Evolutionary conservation across 495 filamentous ascomycete species (phyloP).

Genomic region (Neurospora sp.): DNA sequence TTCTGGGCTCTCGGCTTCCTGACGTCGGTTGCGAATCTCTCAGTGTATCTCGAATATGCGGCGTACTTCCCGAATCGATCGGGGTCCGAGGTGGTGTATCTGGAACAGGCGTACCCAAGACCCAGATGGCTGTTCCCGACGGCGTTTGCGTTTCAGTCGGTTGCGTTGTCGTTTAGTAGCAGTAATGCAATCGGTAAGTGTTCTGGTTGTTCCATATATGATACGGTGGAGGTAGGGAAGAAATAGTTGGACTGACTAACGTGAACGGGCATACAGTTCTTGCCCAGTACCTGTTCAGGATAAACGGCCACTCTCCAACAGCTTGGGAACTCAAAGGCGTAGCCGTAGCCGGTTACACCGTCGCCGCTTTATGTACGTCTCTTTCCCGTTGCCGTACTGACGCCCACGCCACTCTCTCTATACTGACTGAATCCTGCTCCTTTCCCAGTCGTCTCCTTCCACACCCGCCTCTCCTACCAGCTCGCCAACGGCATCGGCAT

Average conservation of each 20-base stretch:
- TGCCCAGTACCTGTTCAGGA: slow-evolving; percentile 45
- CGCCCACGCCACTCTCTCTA: background rate
- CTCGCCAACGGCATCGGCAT: slow-evolving; percentile 46
- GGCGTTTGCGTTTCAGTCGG: slow-evolving; percentile 48
- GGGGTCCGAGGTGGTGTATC: slow-evolving; percentile 54
- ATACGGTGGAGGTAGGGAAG: background rate
- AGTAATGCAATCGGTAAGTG: slow-evolving; percentile 48
- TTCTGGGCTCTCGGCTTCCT: slow-evolving; percentile 53
- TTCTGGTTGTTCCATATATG: background rate
- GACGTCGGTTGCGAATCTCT: slow-evolving; percentile 38
- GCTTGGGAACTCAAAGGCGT: slow-evolving; percentile 54
- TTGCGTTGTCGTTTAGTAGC: slow-evolving; percentile 51
- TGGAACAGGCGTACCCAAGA: slow-evolving; percentile 54
- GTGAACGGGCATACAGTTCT: slow-evolving; percentile 14
- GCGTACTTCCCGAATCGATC: slow-evolving; percentile 56
- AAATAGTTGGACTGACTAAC: background rate
- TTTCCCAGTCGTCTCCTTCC: slow-evolving; percentile 36
- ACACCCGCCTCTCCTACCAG: slow-evolving; percentile 44
- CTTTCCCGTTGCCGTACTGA: background rate
- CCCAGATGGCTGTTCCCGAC: slow-evolving; percentile 53
- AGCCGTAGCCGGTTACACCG: slow-evolving; percentile 48
- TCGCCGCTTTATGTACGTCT: slow-evolving; percentile 35
- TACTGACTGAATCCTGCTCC: background rate
- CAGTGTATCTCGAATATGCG: slow-evolving; percentile 50
- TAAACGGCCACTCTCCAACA: slow-evolving; percentile 35